Evolutionary conservation across 1,139 yeast genomes (phyloP).

Genomic region (Wickerhamomyces sp.): DNA sequence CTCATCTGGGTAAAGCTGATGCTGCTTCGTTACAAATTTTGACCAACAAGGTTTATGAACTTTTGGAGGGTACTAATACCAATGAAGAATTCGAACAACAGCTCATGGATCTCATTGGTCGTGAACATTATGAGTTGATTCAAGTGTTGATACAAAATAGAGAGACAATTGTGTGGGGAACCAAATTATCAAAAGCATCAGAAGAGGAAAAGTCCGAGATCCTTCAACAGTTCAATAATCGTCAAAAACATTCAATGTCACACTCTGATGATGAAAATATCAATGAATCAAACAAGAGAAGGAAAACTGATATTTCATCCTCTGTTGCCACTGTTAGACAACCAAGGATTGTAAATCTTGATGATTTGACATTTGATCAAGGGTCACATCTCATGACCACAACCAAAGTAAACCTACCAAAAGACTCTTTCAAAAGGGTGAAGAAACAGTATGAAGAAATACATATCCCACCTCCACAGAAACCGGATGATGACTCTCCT

Average conservation of each 20-base stretch:
- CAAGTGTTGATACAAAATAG: constrained; percentile 48
- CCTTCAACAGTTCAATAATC: constrained; percentile 29
- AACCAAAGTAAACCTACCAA: constrained; percentile 68
- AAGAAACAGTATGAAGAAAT: constrained; percentile 80
- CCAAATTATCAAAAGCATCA: constrained; percentile 36
- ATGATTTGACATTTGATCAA: constrained; percentile 60
- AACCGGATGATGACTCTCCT: constrained; percentile 39
- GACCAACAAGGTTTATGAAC: constrained; percentile 24
- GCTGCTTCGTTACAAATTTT: constrained; percentile 31
- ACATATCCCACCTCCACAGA: constrained; percentile 74
- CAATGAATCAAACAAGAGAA: constrained; percentile 21
- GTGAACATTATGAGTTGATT: constrained; percentile 46
- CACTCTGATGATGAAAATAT: constrained; percentile 15
- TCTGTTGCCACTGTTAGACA: constrained; percentile 22
- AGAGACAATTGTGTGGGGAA: constrained; percentile 50
- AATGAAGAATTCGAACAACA: constrained; percentile 46
- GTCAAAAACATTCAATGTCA: constrained; percentile 27
- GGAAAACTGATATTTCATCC: constrained; percentile 14
- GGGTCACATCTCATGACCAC: constrained; percentile 67
- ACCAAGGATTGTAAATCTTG: constrained; percentile 62
- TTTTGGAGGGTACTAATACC: constrained; percentile 34
- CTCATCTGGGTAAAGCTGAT: constrained; percentile 31
- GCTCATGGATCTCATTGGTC: constrained; percentile 45
- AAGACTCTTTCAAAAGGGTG: constrained; percentile 74
- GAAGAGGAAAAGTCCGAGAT: constrained; percentile 30